Base-by-base conservation (phyloP, 2,329 filamentous ascomycete genomes). In the Ploettnerulaceae sp. region DNA sequence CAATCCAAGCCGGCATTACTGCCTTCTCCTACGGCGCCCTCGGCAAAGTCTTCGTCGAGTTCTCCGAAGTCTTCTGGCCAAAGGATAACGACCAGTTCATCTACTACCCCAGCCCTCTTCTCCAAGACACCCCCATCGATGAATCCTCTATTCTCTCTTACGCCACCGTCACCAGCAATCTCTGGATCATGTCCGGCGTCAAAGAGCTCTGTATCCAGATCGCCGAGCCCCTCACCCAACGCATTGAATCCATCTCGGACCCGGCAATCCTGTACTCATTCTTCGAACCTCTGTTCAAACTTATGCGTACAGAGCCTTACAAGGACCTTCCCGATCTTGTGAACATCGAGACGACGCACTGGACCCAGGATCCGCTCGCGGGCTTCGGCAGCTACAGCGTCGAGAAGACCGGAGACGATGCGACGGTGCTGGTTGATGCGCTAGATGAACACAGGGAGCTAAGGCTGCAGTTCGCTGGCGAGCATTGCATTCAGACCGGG, bases 61-160 rank as follows among this genome's bases (percentile, higher is more conserved):
- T 70, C 43, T 58, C 58, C 33, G 67, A 69, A 26, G 64, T 70
- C 22, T 70, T 70, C 57, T 70, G 68, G 68, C 62, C 66, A 21
- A 70, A 69, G 47, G 68, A 70, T 43, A 68, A 70, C 50, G 68
- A 70, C 56, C 68, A 70, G 49, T 69, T 70, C 54, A 67, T 70
- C 37, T 70, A 64, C 57, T 70, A 69, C 41, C 68, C 68, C 1
- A 65, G 67, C 11, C 68, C 68, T 21, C 50, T 58, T 36, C 15
- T 55, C 34, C 3, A 62, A 5, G 64, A 63, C 6, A 48, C 57
- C 5, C 59, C 60, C 7, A 54, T 63, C 33, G 64, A 64, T 45
- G 61, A 62, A 40, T 60, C 60, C 11, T 62, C 58, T 15, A 69
- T 70, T 39, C 59, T 70, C n/a, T 67, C 65, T 34, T 70, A 69